phyloP scores from a whole-genome alignment of 306 rosid genomes.

The Trifolium dubium region DNA sequence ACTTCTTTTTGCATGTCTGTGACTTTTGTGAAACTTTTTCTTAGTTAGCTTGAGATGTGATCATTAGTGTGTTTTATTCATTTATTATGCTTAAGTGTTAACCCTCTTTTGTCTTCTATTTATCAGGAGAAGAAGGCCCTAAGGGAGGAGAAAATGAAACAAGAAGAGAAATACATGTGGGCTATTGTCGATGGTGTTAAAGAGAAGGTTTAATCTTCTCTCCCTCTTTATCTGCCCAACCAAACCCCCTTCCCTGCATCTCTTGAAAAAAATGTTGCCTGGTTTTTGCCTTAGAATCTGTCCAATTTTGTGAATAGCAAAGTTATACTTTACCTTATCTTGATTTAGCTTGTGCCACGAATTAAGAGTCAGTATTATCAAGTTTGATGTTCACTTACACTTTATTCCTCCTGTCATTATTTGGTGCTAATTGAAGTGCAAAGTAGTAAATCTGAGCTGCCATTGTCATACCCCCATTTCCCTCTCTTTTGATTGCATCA shows the following conservation, averaged over 20 bases:
- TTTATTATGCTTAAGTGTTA: conserved; percentile 1
- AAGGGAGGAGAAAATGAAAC: conserved; percentile 87
- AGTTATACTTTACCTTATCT: not conserved
- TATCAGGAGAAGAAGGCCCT: conserved; percentile 86
- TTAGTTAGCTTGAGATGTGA: conserved; percentile 22
- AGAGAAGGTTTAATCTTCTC: conserved; percentile 72
- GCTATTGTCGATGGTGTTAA: conserved; percentile 90
- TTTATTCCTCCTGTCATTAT: no score
- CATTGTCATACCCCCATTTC: no score
- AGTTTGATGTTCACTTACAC: no score
- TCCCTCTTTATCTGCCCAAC: conserved; percentile 10
- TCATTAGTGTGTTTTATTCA: conserved; percentile 28
- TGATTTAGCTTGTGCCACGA: no score
- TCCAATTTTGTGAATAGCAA: not conserved
- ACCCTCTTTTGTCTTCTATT: conserved; percentile 25
- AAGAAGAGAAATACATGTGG: conserved; percentile 98
- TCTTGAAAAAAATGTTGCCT: not conserved
- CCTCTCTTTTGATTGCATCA: no score
- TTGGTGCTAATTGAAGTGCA: no score
- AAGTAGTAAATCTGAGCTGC: no score
- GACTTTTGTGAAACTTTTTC: conserved; percentile 27
- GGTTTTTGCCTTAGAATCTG: conserved; percentile 7
- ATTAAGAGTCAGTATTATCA: no score
- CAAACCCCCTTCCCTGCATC: not conserved
- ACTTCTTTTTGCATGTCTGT: conserved; percentile 11